A percentile compares a stretch with the other conserved stretches of the same genome.
These are phyloP conservation scores for Fusarium heterosporum DNA, from an alignment of 2,329 filamentous ascomycete genomes.

Conservation along the genomic window DNA sequence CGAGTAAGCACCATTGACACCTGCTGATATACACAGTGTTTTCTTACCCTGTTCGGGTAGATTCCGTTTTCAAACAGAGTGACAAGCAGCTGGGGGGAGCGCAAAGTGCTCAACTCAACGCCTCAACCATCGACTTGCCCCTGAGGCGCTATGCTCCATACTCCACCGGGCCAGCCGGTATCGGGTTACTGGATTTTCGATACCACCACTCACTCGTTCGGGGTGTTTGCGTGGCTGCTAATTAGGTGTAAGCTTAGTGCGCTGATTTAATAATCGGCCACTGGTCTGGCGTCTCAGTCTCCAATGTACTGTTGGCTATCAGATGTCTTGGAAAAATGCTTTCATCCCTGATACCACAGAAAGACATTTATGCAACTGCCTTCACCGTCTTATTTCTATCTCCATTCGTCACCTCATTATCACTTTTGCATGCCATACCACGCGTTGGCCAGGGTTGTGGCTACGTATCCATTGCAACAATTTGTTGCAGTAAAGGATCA, in stretches of 20 bases:
- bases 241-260: conserved; percentile 34
- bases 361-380: conserved; percentile 9
- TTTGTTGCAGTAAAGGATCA: conserved; percentile 2
- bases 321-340: neutral
- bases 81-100: conserved; percentile 16
- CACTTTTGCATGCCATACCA: conserved; percentile 32
- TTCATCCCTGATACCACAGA: conserved; percentile 19
- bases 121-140: conserved; percentile 15
- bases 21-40: conserved; percentile 32
- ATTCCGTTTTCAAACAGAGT: conserved; percentile 25
- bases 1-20: conserved; percentile 20
- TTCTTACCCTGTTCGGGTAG: conserved; percentile 22
- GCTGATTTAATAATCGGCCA: conserved; percentile 23
- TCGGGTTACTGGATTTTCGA: conserved; percentile 30
- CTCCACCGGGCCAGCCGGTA: conserved; percentile 39
- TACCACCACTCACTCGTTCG: conserved; percentile 16
- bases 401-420: conserved; percentile 26
- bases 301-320: neutral
- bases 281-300: conserved; percentile 16
- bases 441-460: conserved; percentile 12
- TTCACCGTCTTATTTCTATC: conserved; percentile 31
- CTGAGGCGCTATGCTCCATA: conserved; percentile 38
- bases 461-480: conserved; percentile 28
- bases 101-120: conserved; percentile 11
- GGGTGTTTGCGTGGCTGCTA: conserved; percentile 22